Evolutionary conservation across 176 grass and related monocot genomes (phyloP), one percentile per base, ranked within the genome.

Genomic region (Juncus effusus): DNA sequence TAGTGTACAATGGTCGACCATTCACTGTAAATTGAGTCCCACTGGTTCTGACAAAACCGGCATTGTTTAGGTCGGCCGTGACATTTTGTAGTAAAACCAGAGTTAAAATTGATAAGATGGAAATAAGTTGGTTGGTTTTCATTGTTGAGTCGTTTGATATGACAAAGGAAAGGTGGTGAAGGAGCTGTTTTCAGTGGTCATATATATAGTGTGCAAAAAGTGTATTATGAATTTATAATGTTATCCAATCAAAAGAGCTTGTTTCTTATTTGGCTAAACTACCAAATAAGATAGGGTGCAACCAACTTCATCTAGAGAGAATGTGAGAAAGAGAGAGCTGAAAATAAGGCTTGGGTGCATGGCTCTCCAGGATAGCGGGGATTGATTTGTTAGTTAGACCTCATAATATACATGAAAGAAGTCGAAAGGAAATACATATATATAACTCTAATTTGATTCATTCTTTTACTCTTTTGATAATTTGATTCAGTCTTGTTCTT

Each of bases 1-100:
- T 65, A 36, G 78, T 81, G 67, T 82, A 87, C 60, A 90, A 82
- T 7, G 60, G 75, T 13, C 59, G 67, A 2, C 81, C 81, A 7
- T 66, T 75, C 19, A 87, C 28, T 54, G 61, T 80, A 69, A 96
- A 87, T 3, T 64, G 76, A 36, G 76, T 50, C 42, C 91, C 86
- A 35, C 10, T 87, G n/a, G 69, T 72, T 61, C 40, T 87, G 2
- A 74, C 76, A 10, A 96, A 96, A 8, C 54, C 65, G 13, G 13
- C 11, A 7, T 10, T 10, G 40, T 0, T 3, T 11, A 10, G 39
- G 5, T 11, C 16, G 11, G 78, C 74, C 14, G 41, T 62, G 15
- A 59, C 70, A 7, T 36, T 5, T 5, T 74, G 54, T 50, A 64
- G 7, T 3, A 77, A 64, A n/a, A 75, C 47, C 2, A 74, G 15